phyloP scores from a whole-genome alignment of 257 asterid species.

The Coffea eugenioides region DNA sequence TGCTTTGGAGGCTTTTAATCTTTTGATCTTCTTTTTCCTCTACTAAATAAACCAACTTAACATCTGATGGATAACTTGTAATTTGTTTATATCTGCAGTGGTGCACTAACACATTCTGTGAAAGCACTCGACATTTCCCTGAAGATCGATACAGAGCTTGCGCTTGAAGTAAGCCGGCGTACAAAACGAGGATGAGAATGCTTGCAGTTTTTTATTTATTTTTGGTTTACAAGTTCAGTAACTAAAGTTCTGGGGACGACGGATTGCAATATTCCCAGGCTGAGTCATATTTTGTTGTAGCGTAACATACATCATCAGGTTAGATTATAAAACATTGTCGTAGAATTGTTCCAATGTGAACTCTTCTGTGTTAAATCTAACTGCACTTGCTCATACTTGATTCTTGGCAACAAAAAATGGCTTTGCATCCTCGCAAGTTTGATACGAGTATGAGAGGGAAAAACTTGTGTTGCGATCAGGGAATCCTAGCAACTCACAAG shows the following conservation, averaged over 20 bases:
- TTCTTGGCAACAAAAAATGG: background rate
- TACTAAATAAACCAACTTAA: background rate
- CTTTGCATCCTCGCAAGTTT: background rate
- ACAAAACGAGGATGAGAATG: constrained; percentile 80
- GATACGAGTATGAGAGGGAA: background rate
- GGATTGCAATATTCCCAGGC: background rate
- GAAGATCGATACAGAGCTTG: constrained; percentile 96
- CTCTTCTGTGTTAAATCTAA: background rate
- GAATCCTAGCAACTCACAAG: background rate
- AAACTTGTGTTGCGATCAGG: background rate
- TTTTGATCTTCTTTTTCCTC: constrained; percentile 1
- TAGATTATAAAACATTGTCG: background rate
- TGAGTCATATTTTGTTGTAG: background rate
- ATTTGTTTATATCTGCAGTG: constrained; percentile 47
- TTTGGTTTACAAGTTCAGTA: background rate
- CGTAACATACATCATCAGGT: background rate
- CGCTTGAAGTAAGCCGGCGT: constrained; percentile 86
- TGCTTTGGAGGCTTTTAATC: background rate
- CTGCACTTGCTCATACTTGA: background rate
- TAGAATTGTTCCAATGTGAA: background rate
- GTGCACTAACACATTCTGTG: constrained; percentile 91
- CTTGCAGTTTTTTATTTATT: background rate
- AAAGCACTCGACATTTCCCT: constrained; percentile 94
- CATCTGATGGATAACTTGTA: background rate
- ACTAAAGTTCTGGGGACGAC: background rate